Conservation (phyloP, 768 basidiomycete species). For the Hericium rajendrae region DNA sequence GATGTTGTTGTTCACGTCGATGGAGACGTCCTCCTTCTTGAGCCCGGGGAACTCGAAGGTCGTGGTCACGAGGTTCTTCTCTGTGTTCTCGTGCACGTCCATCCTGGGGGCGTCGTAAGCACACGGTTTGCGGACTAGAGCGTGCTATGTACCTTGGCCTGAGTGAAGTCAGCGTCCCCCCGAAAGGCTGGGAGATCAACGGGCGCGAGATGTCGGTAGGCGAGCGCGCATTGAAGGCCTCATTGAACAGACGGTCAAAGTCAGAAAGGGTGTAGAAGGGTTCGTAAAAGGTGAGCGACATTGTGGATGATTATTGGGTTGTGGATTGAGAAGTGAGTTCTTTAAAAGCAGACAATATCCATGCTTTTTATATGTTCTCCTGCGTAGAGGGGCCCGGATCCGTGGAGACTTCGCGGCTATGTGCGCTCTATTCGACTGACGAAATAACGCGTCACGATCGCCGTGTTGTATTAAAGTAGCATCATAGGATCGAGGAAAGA, state of each 20-base stretch:
- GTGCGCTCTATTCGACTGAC: too few relatives aligned
- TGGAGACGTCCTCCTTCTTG: slow-evolving; percentile 36
- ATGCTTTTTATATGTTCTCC: too few relatives aligned
- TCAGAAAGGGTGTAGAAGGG: slow-evolving; percentile 1
- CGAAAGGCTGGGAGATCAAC: background rate
- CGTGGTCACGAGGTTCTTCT: slow-evolving; percentile 39
- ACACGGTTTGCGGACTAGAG: background rate
- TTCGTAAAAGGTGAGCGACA: background rate
- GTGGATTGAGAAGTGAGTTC: too few relatives aligned
- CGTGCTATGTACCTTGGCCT: background rate
- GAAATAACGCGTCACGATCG: too few relatives aligned
- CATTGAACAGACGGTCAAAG: slow-evolving; percentile 5
- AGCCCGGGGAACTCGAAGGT: slow-evolving; percentile 33
- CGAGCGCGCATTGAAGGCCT: background rate
- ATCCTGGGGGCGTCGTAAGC: slow-evolving; percentile 21
- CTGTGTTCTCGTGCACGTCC: slow-evolving; percentile 40
- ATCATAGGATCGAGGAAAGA: too few relatives aligned
- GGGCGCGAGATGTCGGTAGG: background rate
- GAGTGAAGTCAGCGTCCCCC: background rate
- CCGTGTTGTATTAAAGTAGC: too few relatives aligned
- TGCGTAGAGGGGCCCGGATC: too few relatives aligned
- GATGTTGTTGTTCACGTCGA: slow-evolving; percentile 39
- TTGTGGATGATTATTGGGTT: too few relatives aligned
- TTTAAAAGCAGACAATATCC: too few relatives aligned
- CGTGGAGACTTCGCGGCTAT: too few relatives aligned